These are phyloP conservation scores for Mentha longifolia DNA, from an alignment of 257 asterid genomes.

Conservation along the genomic window DNA sequence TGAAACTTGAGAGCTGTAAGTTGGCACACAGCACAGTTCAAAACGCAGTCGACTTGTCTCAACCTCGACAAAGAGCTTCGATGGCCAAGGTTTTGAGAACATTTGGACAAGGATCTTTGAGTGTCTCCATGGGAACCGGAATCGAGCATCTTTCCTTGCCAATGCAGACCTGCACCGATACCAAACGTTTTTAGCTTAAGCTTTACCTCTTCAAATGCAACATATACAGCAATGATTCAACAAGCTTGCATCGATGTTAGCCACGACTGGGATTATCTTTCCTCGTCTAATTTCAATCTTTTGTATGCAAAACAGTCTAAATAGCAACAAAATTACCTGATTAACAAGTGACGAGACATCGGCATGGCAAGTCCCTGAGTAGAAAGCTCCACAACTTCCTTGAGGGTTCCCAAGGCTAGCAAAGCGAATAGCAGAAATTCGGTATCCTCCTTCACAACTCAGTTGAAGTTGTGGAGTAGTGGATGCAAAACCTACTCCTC, in stretches of 20 bases:
- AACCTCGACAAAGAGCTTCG: slow-evolving; percentile 62
- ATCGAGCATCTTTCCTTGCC: slow-evolving; percentile 59
- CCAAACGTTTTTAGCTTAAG: background rate
- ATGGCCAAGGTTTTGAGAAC: slow-evolving; percentile 58
- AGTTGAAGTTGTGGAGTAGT: slow-evolving; percentile 52
- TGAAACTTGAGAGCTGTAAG: background rate
- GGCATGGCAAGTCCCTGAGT: slow-evolving; percentile 51
- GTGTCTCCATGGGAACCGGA: slow-evolving; percentile 44
- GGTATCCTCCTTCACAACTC: slow-evolving; percentile 63
- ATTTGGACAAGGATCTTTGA: slow-evolving; percentile 66
- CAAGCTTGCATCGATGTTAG: no score
- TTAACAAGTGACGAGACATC: slow-evolving; percentile 46
- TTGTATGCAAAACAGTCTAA: background rate
- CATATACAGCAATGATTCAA: no score
- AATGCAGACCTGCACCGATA: slow-evolving; percentile 52
- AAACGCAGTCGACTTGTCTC: slow-evolving; percentile 14
- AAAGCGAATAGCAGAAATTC: slow-evolving; percentile 52
- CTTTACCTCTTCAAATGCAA: background rate
- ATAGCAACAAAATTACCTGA: slow-evolving; percentile 40
- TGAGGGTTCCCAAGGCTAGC: slow-evolving; percentile 64
- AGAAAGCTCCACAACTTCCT: slow-evolving; percentile 63
- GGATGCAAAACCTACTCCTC: slow-evolving; percentile 43
- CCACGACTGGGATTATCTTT: no score
- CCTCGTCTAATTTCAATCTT: background rate
- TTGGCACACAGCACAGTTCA: background rate